A percentile compares a stretch with the other conserved stretches of the same genome.
Evolutionary conservation across 352 stramenopile genomes (phyloP).

Genomic region (Globisporangium okanoganense): DNA sequence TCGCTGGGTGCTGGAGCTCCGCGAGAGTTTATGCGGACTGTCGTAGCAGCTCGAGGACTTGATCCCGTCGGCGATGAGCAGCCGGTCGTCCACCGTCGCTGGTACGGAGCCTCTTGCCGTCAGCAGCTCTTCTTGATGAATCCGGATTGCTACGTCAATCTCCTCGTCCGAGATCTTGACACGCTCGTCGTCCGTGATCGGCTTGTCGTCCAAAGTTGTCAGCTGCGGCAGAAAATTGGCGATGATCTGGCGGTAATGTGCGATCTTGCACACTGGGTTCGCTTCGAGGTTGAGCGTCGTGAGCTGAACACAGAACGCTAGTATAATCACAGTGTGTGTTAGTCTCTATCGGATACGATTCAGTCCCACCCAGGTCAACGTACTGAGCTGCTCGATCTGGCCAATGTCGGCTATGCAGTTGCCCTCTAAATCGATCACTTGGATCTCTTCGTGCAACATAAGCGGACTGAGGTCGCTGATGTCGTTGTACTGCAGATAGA

Average conservation of each 20-base stretch:
- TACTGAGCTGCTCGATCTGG: conserved; percentile 78
- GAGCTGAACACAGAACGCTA: conserved; percentile 68
- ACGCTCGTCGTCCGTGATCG: conserved; percentile 33
- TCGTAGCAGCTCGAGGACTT: conserved; percentile 17
- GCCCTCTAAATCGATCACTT: conserved; percentile 67
- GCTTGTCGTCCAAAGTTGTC: conserved; percentile 44
- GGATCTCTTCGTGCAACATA: conserved; percentile 84
- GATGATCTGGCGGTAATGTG: conserved; percentile 61
- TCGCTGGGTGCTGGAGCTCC: conserved; percentile 23
- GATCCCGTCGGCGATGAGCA: conserved; percentile 19
- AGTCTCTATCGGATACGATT: too few species aligned
- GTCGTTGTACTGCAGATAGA: conserved; percentile 76
- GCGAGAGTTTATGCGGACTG: conserved; percentile 25
- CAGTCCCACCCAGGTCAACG: not conserved
- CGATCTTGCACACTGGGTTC: conserved; percentile 63
- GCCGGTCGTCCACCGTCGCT: conserved; percentile 9
- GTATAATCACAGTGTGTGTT: not conserved
- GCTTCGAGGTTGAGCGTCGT: conserved; percentile 48
- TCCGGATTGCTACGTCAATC: conserved; percentile 44
- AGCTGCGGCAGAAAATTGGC: conserved; percentile 74
- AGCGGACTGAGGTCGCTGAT: conserved; percentile 79
- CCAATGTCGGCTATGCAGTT: conserved; percentile 70
- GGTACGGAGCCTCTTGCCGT: not conserved
- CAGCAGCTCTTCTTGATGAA: conserved; percentile 18
- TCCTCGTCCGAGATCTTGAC: conserved; percentile 40